These are phyloP conservation scores for Melocanna baccifera DNA, from an alignment of 176 grass and related monocot species.

Conservation along the genomic window DNA sequence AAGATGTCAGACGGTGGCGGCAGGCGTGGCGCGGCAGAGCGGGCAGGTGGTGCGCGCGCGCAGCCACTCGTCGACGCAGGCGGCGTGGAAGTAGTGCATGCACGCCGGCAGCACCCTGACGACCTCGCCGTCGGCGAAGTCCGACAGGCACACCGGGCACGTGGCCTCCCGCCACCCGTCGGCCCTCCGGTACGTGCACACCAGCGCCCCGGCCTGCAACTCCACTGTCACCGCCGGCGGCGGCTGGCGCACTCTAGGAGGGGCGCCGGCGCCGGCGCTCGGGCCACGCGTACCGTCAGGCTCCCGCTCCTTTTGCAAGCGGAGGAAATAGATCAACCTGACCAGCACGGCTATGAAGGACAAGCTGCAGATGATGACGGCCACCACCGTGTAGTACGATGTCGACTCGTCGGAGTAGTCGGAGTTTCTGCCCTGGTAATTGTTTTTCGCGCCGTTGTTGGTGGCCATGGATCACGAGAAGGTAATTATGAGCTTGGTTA, in stretches of 20 bases:
- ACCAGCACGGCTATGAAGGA: not conserved
- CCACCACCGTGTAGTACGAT: not conserved
- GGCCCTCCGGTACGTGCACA: conserved; percentile 9
- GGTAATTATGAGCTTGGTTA: not conserved
- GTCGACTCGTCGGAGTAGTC: not conserved
- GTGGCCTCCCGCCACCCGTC: conserved; percentile 4
- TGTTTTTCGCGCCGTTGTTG: not conserved
- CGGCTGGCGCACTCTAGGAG: not conserved
- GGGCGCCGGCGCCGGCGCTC: not conserved
- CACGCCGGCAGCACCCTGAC: conserved; percentile 19
- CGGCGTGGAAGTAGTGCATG: conserved; percentile 36
- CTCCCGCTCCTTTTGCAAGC: not conserved
- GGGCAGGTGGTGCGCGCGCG: conserved; percentile 26
- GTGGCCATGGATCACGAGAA: not conserved
- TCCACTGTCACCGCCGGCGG: not conserved
- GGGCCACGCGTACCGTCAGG: not conserved
- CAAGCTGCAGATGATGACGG: not conserved
- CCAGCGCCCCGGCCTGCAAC: not conserved
- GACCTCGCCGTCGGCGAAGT: conserved; percentile 11
- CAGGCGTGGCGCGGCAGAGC: conserved; percentile 9
- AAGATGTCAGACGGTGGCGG: not conserved
- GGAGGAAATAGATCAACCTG: not conserved
- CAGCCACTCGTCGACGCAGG: conserved; percentile 39
- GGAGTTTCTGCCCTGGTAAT: not conserved
- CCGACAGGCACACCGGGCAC: conserved; percentile 34